Conservation (phyloP, 2,329 filamentous ascomycete genomes). For the Phialemoniopsis sp. region DNA sequence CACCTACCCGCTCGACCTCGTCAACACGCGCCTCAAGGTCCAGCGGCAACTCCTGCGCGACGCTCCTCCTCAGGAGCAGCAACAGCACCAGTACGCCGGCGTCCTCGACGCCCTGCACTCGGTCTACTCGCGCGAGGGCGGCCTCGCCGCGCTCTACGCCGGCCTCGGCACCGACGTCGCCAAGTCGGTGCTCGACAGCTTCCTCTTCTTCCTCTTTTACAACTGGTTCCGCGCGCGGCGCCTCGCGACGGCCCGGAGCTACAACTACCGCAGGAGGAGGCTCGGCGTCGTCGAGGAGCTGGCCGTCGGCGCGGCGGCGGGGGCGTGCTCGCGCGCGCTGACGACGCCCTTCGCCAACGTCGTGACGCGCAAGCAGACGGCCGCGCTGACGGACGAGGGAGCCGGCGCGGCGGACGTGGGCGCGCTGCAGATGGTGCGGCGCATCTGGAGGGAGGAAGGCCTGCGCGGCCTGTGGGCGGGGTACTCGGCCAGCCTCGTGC, state of each 20-base stretch:
- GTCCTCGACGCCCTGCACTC: slow-evolving; percentile 65
- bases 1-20: slow-evolving; percentile 77
- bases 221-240: slow-evolving; percentile 36
- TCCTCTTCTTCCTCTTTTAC: slow-evolving; percentile 85
- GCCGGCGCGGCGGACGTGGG: slow-evolving; percentile 27
- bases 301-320: slow-evolving; percentile 67
- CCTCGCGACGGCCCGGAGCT: slow-evolving; percentile 18
- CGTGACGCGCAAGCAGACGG: slow-evolving; percentile 76
- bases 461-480: slow-evolving; percentile 80
- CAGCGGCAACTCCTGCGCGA: slow-evolving; percentile 51
- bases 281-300: slow-evolving; percentile 70
- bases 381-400: slow-evolving; percentile 28
- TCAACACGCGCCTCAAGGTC: slow-evolving; percentile 78
- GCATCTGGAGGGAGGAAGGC: slow-evolving; percentile 67
- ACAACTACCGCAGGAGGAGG: slow-evolving; percentile 30
- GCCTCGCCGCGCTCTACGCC: slow-evolving; percentile 64
- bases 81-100: slow-evolving; percentile 50
- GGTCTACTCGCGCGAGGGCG: slow-evolving; percentile 71
- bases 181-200: slow-evolving; percentile 70
- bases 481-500: slow-evolving; percentile 73
- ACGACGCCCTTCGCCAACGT: slow-evolving; percentile 81
- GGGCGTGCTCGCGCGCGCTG: slow-evolving; percentile 68
- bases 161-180: slow-evolving; percentile 60
- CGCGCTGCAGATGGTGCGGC: slow-evolving; percentile 49
- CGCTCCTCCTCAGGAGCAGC: slow-evolving; percentile 18